Conservation (phyloP, 129 eudicot species). For the Gnaphalium uliginosum region DNA sequence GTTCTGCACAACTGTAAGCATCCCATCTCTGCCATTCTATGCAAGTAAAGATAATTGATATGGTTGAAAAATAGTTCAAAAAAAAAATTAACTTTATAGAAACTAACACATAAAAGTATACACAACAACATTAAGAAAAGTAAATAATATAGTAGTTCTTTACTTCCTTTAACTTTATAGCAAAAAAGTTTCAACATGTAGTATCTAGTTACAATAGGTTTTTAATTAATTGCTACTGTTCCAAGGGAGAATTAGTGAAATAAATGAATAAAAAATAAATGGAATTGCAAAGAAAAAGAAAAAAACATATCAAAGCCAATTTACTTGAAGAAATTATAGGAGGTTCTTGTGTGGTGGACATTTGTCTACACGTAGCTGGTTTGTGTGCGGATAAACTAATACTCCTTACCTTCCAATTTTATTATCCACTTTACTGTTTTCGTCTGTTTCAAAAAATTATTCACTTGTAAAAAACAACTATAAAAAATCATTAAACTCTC, state of each 20-base stretch:
- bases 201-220: neutral
- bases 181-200: neutral
- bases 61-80: neutral
- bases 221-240: neutral
- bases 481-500: too few species aligned
- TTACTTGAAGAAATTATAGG: constrained; percentile 8
- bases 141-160: neutral
- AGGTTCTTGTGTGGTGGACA: neutral
- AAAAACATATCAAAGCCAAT: neutral
- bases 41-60: constrained; percentile 12
- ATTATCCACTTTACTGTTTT: too few species aligned
- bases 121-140: too few species aligned
- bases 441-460: too few species aligned
- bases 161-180: neutral
- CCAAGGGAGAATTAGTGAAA: neutral
- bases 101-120: neutral
- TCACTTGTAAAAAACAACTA: too few species aligned
- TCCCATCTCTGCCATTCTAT: constrained; percentile 18
- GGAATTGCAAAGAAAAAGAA: neutral
- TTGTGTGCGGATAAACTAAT: too few species aligned
- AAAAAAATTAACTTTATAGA: too few species aligned
- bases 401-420: too few species aligned
- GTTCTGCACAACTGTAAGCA: constrained; percentile 18
- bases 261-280: neutral
- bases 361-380: too few species aligned